phyloP scores from a whole-genome alignment of 306 rosid genomes.

The Alnus glutinosa region DNA sequence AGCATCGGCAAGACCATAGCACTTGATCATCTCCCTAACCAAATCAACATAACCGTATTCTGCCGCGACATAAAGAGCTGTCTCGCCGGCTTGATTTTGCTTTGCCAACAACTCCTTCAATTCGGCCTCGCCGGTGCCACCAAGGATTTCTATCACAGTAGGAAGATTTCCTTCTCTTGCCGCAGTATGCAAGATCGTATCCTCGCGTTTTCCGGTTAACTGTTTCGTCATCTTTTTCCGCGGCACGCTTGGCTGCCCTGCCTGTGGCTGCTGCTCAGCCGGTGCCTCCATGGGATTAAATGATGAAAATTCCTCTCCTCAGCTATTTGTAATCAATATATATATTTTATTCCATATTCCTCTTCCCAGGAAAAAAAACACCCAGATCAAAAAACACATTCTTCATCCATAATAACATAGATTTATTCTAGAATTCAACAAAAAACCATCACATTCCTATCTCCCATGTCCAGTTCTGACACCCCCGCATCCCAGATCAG shows the following conservation, averaged over 20 bases:
- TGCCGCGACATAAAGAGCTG: slow-evolving; percentile 84
- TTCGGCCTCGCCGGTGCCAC: slow-evolving; percentile 41
- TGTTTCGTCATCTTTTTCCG: slow-evolving; percentile 87
- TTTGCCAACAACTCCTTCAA: slow-evolving; percentile 53
- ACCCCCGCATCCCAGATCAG: slow-evolving; percentile 36
- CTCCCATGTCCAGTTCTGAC: slow-evolving; percentile 19
- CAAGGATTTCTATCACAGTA: slow-evolving; percentile 43
- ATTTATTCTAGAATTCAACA: slow-evolving; percentile 25
- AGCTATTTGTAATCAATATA: slow-evolving; percentile 16
- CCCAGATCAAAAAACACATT: slow-evolving; percentile 50
- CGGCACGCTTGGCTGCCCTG: slow-evolving; percentile 39
- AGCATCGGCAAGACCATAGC: slow-evolving; percentile 74
- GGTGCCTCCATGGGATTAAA: slow-evolving; percentile 46
- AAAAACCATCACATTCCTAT: slow-evolving; percentile 6
- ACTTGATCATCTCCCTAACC: slow-evolving; percentile 77
- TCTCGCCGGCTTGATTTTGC: slow-evolving; percentile 89
- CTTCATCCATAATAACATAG: slow-evolving; percentile 27
- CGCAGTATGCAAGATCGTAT: slow-evolving; percentile 71
- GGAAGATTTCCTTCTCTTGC: slow-evolving; percentile 71
- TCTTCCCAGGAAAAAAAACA: slow-evolving; percentile 38
- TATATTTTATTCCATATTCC: slow-evolving; percentile 23
- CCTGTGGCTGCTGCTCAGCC: slow-evolving; percentile 32
- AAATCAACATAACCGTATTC: slow-evolving; percentile 78
- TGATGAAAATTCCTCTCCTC: slow-evolving; percentile 3
- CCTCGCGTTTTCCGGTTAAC: slow-evolving; percentile 90